phyloP scores from a whole-genome alignment of 768 basidiomycete species.

The Suillus lakei region DNA sequence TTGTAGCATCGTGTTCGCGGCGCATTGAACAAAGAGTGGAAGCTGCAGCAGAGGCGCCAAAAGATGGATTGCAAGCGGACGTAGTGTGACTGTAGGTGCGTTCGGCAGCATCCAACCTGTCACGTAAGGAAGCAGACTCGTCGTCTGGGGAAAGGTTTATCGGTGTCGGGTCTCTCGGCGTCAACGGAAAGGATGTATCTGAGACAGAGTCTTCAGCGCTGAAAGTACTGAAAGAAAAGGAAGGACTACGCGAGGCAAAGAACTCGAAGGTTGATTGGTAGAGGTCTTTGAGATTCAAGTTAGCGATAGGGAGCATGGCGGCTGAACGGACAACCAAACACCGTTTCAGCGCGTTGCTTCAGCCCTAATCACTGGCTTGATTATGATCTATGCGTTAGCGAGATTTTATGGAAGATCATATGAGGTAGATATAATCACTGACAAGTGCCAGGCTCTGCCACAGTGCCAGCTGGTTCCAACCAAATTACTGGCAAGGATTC shows the following conservation, averaged over 20 bases:
- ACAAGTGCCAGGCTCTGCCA: slow-evolving; percentile 1
- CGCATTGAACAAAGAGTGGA: slow-evolving; percentile 46
- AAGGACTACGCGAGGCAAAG: slow-evolving; percentile 52
- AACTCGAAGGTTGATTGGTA: slow-evolving; percentile 65
- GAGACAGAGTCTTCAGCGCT: slow-evolving; percentile 34
- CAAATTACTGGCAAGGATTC: background rate
- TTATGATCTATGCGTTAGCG: slow-evolving; percentile 18
- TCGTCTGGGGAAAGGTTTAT: slow-evolving; percentile 40
- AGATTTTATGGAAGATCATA: slow-evolving; percentile 12
- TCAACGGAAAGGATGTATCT: slow-evolving; percentile 30
- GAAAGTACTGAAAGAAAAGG: slow-evolving; percentile 32
- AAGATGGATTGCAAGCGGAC: slow-evolving; percentile 32
- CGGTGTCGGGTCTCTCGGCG: slow-evolving; percentile 34
- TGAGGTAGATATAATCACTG: slow-evolving; percentile 5
- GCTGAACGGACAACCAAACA: slow-evolving; percentile 43
- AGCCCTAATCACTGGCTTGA: slow-evolving; percentile 40
- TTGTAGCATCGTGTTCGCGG: slow-evolving; percentile 61
- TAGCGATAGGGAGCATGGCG: slow-evolving; percentile 50
- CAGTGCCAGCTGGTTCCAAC: background rate
- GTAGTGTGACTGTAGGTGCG: slow-evolving; percentile 37
- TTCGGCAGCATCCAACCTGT: slow-evolving; percentile 44
- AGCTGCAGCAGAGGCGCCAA: slow-evolving; percentile 46
- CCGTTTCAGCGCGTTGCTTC: slow-evolving; percentile 11
- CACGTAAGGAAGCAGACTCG: slow-evolving; percentile 50
- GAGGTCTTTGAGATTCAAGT: slow-evolving; percentile 51